Evolutionary conservation across 2,329 filamentous ascomycete genomes (phyloP).

Genomic region (Balansia obtecta): DNA sequence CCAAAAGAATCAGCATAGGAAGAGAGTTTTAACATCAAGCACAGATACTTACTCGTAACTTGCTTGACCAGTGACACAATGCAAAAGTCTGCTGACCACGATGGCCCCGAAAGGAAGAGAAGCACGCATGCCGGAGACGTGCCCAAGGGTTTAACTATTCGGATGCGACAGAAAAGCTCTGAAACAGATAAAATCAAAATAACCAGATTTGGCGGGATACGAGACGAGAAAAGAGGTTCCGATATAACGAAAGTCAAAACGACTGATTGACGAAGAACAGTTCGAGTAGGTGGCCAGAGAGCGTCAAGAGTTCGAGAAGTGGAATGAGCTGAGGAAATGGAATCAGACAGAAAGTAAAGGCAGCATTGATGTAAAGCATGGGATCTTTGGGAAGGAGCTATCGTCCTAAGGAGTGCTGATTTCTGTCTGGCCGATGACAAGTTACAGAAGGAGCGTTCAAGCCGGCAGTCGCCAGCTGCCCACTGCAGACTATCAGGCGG

Average conservation of each 20-base stretch:
- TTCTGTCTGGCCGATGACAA: too few relatives aligned
- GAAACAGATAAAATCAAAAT: constrained; percentile 2
- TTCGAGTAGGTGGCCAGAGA: neutral
- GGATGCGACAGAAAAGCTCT: neutral
- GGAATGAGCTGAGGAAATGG: neutral
- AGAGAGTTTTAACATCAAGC: neutral
- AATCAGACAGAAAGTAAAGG: neutral
- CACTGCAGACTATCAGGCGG: neutral
- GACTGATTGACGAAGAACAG: neutral
- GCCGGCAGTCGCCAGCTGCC: neutral
- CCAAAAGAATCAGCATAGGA: neutral
- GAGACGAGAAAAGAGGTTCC: constrained; percentile 2
- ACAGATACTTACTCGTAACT: constrained; percentile 20
- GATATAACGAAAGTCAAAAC: constrained; percentile 5
- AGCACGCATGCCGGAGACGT: constrained; percentile 25
- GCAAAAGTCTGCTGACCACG: constrained; percentile 22
- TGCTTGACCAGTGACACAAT: constrained; percentile 19
- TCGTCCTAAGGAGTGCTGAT: too few relatives aligned
- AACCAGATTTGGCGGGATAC: constrained; percentile 2
- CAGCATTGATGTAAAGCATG: neutral
- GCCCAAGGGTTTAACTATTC: neutral
- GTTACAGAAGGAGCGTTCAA: too few relatives aligned
- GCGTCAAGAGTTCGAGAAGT: neutral
- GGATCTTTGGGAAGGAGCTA: neutral
- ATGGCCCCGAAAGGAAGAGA: constrained; percentile 22